Base-by-base conservation (phyloP, 1,139 yeast species). In the Saccharomyces pastorianus region DNA sequence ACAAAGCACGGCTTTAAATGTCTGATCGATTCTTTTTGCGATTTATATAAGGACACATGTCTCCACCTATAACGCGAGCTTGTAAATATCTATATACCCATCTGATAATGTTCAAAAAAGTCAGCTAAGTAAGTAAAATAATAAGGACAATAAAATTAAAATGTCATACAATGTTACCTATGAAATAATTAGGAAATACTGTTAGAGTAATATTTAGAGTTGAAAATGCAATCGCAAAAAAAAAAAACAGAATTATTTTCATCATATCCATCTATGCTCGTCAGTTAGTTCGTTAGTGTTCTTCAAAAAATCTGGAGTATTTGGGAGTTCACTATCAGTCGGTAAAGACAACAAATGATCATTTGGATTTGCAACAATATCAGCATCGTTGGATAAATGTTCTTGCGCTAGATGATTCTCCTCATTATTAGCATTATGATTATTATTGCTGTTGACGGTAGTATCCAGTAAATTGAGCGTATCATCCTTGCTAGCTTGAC, bases 211-310 rank as follows among this genome's bases (percentile, higher is more conserved):
- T 38, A 17, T 11, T 20, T 17, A 17, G 44, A 38, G 23, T 38
- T 38, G 25, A 38, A 14, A 38, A 38, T 38, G 44, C 44, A 38
- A 38, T 9, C 44, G 44, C 25, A 11, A 20, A 20, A 9, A 38
- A 20, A 6, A 20, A 9, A 38, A 20, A 38, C 6, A 34, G 42
- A 14, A 20, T 47, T 28, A 47, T 23, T 31, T 47, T 11, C 29
- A 9, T 55, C 49, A 58, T 48, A 58, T 53, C 60, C 60, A 58
- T 26, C 58, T 55, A 26, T 57, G 53, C 38, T 58, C 61, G 44
- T 58, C 61, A 25, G 57, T 49, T 11, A 58, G 49, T 42, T 58
- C 61, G 26, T 54, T 49, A n/a, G 59, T 51, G 41, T 57, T 57
- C 48, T 55, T 55, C 46, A 58, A 55, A 49, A 57, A 58, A 49